Percentiles rank a stretch among this genome's conserved stretches.
phyloP scores from a whole-genome alignment of 139 green algal genomes.

The Mesotaenium endlicherianum region DNA sequence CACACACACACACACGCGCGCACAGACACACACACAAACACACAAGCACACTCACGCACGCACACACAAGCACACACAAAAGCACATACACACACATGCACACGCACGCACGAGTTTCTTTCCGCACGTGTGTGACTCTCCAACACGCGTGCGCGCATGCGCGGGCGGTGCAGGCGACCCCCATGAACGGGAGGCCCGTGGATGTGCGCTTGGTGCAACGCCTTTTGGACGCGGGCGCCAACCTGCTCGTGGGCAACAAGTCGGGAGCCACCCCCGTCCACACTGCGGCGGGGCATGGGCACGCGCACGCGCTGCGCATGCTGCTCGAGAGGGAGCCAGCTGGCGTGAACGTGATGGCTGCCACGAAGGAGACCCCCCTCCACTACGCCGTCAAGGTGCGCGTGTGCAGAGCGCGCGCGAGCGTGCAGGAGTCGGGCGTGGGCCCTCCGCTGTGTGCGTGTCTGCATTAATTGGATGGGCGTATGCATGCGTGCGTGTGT shows the following conservation, averaged over 20 bases:
- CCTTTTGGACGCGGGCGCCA: slow-evolving; percentile 38
- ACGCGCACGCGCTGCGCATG: slow-evolving; percentile 32
- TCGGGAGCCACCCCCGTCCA: slow-evolving; percentile 41
- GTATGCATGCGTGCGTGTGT: background rate
- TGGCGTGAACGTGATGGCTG: slow-evolving; percentile 28
- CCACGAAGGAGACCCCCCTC: slow-evolving; percentile 31
- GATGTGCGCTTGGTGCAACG: background rate
- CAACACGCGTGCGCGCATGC: too few relatives aligned
- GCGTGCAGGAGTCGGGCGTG: background rate
- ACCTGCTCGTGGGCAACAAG: slow-evolving; percentile 31
- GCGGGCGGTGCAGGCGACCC: slow-evolving; percentile 25
- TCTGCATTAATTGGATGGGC: background rate
- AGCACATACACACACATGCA: too few relatives aligned
- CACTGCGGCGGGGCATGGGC: slow-evolving; percentile 41
- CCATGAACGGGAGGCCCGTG: slow-evolving; percentile 13
- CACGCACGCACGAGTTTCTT: too few relatives aligned
- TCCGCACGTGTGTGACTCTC: too few relatives aligned
- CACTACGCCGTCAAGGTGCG: slow-evolving; percentile 44
- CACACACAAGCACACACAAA: too few relatives aligned
- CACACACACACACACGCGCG: too few relatives aligned
- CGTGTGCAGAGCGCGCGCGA: too few relatives aligned
- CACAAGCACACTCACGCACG: too few relatives aligned
- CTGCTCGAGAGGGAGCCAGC: slow-evolving; percentile 24
- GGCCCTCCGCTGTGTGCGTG: background rate
- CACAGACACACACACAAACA: too few relatives aligned